phyloP scores from a whole-genome alignment of 106 monocot genomes.

The Platanthera zijinensis region DNA sequence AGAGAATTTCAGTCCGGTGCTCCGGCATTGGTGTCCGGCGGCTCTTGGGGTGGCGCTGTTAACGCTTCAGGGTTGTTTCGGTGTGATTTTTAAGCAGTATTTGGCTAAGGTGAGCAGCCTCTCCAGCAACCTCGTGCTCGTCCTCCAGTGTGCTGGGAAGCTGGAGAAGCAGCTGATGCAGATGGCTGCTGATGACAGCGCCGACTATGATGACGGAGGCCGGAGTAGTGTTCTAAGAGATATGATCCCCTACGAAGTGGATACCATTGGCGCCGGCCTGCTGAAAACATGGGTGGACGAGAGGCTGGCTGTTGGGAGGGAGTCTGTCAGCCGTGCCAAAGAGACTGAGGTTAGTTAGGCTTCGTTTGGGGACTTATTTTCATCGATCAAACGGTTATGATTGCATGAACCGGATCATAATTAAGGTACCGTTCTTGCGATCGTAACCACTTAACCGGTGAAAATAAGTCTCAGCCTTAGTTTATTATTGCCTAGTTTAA shows the following conservation, averaged over 20 bases:
- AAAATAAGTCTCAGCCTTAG: too few species aligned
- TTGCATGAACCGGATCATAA: too few species aligned
- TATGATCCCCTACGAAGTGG: conserved; percentile 76
- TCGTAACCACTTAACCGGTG: too few species aligned
- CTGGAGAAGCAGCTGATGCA: conserved; percentile 74
- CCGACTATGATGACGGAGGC: conserved; percentile 49
- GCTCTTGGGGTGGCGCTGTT: conserved; percentile 50
- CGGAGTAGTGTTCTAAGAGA: conserved; percentile 54
- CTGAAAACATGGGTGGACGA: conserved; percentile 75
- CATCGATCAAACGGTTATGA: too few species aligned
- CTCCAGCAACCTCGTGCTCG: conserved; percentile 49
- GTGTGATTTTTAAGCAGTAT: conserved; percentile 66
- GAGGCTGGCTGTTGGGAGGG: conserved; percentile 45
- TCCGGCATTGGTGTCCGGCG: conserved; percentile 58
- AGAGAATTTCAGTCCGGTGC: conserved; percentile 53
- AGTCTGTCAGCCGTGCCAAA: conserved; percentile 56
- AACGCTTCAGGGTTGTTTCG: conserved; percentile 75
- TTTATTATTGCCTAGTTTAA: too few species aligned
- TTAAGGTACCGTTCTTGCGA: too few species aligned
- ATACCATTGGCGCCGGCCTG: conserved; percentile 40
- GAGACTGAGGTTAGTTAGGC: conserved; percentile 74
- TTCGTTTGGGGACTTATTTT: too few species aligned
- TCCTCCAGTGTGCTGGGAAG: conserved; percentile 65
- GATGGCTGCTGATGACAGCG: conserved; percentile 63
- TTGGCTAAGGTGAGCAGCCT: conserved; percentile 32